phyloP scores from a whole-genome alignment of 768 basidiomycete species.

The Daedalea quercina region DNA sequence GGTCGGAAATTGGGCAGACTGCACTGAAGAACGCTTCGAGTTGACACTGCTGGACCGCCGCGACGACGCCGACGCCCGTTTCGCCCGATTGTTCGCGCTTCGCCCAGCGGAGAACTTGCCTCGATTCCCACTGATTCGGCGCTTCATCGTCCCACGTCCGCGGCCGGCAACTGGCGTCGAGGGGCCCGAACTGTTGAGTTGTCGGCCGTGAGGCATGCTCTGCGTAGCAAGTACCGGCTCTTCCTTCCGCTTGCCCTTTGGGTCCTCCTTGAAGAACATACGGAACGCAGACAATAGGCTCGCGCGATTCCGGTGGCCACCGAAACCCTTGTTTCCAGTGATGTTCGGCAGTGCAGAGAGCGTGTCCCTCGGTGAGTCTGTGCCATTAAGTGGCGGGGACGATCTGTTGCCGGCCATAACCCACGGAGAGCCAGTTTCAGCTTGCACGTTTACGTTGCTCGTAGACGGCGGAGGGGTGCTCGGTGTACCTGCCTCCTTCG shows the following conservation, averaged over 20 bases:
- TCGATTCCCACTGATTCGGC: conserved; percentile 39
- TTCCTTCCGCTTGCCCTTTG: conserved; percentile 78
- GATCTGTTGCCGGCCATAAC: conserved; percentile 46
- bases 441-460: conserved; percentile 22
- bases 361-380: conserved; percentile 47
- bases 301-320: conserved; percentile 56
- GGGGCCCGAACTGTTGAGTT: conserved; percentile 10
- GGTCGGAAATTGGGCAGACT: conserved; percentile 38
- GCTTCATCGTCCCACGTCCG: conserved; percentile 36
- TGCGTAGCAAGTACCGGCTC: conserved; percentile 13
- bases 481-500: conserved; percentile 39
- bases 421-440: conserved; percentile 66
- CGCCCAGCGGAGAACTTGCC: conserved; percentile 11
- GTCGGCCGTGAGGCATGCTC: conserved; percentile 8
- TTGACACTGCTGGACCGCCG: conserved; percentile 89
- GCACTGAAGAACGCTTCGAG: conserved; percentile 64
- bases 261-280: conserved; percentile 89
- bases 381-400: conserved; percentile 39
- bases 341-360: conserved; percentile 41
- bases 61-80: conserved; percentile 71
- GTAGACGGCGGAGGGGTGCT: conserved; percentile 36
- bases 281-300: conserved; percentile 82
- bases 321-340: conserved; percentile 25
- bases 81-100: conserved; percentile 44
- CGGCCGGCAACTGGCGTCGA: conserved; percentile 18